Base-by-base conservation (phyloP, 495 filamentous ascomycete species). In the Aspergillus sclerotioniger region DNA sequence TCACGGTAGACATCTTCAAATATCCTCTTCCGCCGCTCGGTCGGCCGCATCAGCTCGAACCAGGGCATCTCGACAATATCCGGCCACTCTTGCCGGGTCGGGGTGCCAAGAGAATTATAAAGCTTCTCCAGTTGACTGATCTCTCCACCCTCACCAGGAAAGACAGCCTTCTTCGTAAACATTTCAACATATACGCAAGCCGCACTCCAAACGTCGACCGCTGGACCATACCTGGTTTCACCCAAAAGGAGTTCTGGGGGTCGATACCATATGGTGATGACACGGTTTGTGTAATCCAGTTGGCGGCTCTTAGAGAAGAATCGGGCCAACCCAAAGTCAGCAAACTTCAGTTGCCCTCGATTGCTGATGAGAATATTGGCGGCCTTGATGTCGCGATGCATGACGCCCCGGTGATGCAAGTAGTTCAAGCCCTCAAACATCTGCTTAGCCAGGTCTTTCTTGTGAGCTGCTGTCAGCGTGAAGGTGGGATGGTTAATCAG, bases 131-230 rank as follows among this genome's bases (percentile, higher is more conserved):
- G 80, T 68, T 99, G 95, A 65, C 88, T 94, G 63, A 97, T 90
- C 72, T 99, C 95, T 15, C 86, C 87, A 12, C 92, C 92, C 69
- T 97, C 92, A 10, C 95, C 95, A 3, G 93, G 91, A 67, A 98
- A 99, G 50, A 96, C 93, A 35, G 95, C 93, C 61, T 91, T 90
- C 53, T 89, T 86, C 3, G 92, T 96, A 71, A 98, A 98, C 62
- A 99, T 96, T 64, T 99, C 94, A 51, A 97, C 85, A 70, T 96
- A 87, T 6, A 99, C 94, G 71, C 94, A 98, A 8, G 93, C 95
- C 15, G 94, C 94, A 68, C 90, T 94, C 94, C 94, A 99, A 55
- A 99, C 91, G 65, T 99, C 94, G 4, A 98, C 95, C 2, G 90
- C 91, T 0, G 91, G 90, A 10, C 92, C 92, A 67, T 99, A 99